Percentiles rank a stretch among this genome's conserved stretches.
Conservation (phyloP, 2,329 filamentous ascomycete species). For the Orbilia quercus region DNA sequence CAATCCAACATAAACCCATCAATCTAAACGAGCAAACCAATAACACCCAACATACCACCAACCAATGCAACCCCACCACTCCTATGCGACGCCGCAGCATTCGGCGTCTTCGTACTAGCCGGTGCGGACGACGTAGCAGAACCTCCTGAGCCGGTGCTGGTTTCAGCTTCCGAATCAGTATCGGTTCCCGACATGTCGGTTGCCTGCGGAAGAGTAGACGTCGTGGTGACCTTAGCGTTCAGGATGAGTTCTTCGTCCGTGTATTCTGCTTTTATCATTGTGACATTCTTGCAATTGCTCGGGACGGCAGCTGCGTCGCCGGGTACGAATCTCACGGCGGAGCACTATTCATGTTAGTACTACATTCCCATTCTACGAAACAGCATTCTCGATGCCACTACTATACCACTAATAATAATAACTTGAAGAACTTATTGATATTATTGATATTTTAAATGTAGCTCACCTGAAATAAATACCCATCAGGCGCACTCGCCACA, state of each 20-base stretch:
- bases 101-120: slow-evolving; percentile 1
- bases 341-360: slow-evolving; percentile 19
- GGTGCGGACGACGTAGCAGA: slow-evolving; percentile 3
- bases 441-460: no score
- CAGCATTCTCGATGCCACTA: no score
- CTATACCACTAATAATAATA: no score
- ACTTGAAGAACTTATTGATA: no score
- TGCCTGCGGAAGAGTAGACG: slow-evolving; percentile 1
- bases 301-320: background rate
- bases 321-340: slow-evolving; percentile 40
- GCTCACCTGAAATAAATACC: slow-evolving; percentile 32
- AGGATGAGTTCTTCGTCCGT: slow-evolving; percentile 18
- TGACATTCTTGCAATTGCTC: no score
- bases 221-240: slow-evolving; percentile 26
- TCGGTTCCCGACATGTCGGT: slow-evolving; percentile 3
- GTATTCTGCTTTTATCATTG: background rate
- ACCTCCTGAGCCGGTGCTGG: no score
- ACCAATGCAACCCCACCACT: slow-evolving; percentile 7
- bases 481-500: slow-evolving; percentile 27
- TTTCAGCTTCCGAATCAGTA: no score
- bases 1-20: no score
- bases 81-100: background rate
- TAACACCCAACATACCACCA: slow-evolving; percentile 2
- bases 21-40: slow-evolving; percentile 1
- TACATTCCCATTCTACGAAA: no score